A percentile compares a stretch with the other conserved stretches of the same genome.
Conservation (phyloP, 2,329 filamentous ascomycete genomes). For the Beauveria medogensis region DNA sequence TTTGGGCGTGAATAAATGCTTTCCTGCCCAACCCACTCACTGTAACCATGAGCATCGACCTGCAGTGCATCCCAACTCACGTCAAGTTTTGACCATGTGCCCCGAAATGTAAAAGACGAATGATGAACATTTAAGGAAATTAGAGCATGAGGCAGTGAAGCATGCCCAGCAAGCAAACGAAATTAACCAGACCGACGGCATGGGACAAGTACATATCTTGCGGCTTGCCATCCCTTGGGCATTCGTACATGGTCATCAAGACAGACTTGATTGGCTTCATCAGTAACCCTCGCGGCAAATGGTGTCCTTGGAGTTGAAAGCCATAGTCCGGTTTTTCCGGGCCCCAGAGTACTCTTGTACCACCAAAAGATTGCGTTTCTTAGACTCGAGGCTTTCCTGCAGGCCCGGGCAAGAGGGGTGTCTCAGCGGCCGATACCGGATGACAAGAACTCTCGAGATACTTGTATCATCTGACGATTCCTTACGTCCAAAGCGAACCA, state of each 20-base stretch:
- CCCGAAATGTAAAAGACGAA: too few species aligned
- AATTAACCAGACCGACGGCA: not conserved
- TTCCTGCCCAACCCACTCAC: too few species aligned
- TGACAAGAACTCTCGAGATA: slow-evolving; percentile 23
- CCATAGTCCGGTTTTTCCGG: not conserved
- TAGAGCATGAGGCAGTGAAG: too few species aligned
- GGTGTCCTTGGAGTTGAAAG: not conserved
- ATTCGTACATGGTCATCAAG: slow-evolving; percentile 15
- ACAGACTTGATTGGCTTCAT: not conserved
- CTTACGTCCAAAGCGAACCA: slow-evolving; percentile 9
- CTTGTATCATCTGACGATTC: slow-evolving; percentile 17
- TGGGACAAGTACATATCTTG: not conserved
- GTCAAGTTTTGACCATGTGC: too few species aligned
- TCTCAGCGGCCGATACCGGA: slow-evolving; percentile 14
- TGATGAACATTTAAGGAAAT: too few species aligned
- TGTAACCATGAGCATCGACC: too few species aligned
- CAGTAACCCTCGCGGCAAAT: not conserved
- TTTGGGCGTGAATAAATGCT: too few species aligned
- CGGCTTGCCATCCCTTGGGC: not conserved
- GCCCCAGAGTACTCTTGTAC: not conserved
- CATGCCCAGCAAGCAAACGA: too few species aligned
- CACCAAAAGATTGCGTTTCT: too few species aligned
- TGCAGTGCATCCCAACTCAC: too few species aligned
- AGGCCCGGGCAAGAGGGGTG: slow-evolving; percentile 17
- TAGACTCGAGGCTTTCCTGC: too few species aligned